Evolutionary conservation across 305 asterid species (phyloP).

Genomic region (Fraxinus nigra): DNA sequence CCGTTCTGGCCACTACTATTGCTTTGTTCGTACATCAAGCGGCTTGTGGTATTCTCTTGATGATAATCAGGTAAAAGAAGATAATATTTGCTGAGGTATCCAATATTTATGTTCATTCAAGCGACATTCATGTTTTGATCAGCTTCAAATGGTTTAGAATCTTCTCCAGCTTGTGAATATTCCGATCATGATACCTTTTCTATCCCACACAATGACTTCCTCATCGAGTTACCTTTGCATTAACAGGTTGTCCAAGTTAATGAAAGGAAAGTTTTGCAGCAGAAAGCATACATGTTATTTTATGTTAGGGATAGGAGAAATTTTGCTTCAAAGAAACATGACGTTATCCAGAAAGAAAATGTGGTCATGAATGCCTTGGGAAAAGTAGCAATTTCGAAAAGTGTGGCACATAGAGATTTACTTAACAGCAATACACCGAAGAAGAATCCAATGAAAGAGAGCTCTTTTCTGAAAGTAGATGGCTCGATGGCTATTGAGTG

Average conservation of each 20-base stretch:
- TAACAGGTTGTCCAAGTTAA: slow-evolving; percentile 80
- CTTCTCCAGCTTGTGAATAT: slow-evolving; percentile 7
- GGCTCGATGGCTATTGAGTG: slow-evolving; percentile 23
- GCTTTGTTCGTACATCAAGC: slow-evolving; percentile 96
- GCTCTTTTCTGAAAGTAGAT: slow-evolving; percentile 22
- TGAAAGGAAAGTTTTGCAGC: slow-evolving; percentile 79
- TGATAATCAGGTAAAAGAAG: slow-evolving; percentile 77
- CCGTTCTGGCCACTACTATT: slow-evolving; percentile 95
- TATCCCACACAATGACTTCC: slow-evolving; percentile 16
- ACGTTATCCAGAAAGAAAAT: slow-evolving; percentile 43
- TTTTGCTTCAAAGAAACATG: slow-evolving; percentile 44
- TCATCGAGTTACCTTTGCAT: slow-evolving; percentile 12
- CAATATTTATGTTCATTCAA: background rate
- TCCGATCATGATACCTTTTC: background rate
- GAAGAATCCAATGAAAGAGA: slow-evolving; percentile 30
- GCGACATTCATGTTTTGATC: slow-evolving; percentile 1
- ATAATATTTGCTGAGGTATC: background rate
- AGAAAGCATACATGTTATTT: slow-evolving; percentile 95
- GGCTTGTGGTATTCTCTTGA: slow-evolving; percentile 98
- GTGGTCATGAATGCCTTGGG: slow-evolving; percentile 42
- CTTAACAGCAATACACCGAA: slow-evolving; percentile 15
- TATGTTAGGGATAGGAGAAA: slow-evolving; percentile 71
- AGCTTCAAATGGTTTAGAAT: background rate
- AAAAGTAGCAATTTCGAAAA: slow-evolving; percentile 40
- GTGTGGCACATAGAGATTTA: slow-evolving; percentile 36